These are phyloP conservation scores for Mycocentrospora acerina DNA, from an alignment of 2,329 filamentous ascomycete genomes.

Conservation along the genomic window DNA sequence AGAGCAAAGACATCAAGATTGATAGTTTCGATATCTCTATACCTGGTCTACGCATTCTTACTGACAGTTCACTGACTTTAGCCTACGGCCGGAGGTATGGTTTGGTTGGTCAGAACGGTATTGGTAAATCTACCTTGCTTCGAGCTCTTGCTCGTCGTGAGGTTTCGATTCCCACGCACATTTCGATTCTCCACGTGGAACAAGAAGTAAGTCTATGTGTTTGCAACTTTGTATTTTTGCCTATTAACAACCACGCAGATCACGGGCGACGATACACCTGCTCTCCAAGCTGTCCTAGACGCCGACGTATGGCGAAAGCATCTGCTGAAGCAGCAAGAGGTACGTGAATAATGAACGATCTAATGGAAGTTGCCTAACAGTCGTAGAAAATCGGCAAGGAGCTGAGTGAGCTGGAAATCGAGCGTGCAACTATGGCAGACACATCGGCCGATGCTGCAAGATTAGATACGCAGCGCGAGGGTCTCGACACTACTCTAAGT, in stretches of 20 bases:
- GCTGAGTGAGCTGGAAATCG: conserved; percentile 73
- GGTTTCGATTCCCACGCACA: conserved; percentile 91
- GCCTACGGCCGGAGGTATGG: conserved; percentile 93
- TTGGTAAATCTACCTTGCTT: conserved; percentile 81
- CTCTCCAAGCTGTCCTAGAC: conserved; percentile 91
- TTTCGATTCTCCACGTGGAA: conserved; percentile 98
- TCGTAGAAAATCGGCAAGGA: conserved; percentile 71
- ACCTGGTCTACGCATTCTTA: conserved; percentile 82
- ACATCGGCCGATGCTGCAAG: conserved; percentile 85
- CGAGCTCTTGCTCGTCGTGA: conserved; percentile 91
- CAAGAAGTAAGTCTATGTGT: conserved; percentile 70
- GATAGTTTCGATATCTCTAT: conserved; percentile 96
- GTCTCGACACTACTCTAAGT: conserved; percentile 83
- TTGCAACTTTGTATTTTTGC: neutral
- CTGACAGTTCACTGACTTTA: conserved; percentile 85
- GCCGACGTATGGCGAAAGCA: conserved; percentile 99
- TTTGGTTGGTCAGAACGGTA: conserved; percentile 98
- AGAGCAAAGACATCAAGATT: conserved; percentile 99
- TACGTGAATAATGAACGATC: conserved; percentile 46
- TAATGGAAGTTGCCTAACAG: conserved; percentile 8
- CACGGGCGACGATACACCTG: conserved; percentile 90
- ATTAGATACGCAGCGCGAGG: conserved; percentile 84
- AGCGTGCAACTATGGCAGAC: conserved; percentile 80
- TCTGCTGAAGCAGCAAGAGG: conserved; percentile 81
- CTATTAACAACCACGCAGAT: conserved; percentile 58